Conservation (phyloP, 345 rosid species). For the Nephelium lappaceum region DNA sequence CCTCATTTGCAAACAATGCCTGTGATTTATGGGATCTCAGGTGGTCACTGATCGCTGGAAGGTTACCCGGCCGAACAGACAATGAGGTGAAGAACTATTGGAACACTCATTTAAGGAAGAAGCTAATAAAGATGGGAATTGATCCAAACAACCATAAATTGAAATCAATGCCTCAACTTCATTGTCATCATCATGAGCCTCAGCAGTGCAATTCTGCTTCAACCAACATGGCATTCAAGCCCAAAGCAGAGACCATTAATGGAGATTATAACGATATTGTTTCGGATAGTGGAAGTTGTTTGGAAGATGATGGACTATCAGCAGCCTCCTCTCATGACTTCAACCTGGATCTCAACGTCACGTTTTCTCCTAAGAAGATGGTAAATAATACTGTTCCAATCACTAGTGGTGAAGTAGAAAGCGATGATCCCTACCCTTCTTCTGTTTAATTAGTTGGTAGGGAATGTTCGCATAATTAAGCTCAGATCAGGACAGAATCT, state of each 20-base stretch:
- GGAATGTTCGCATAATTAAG: background rate
- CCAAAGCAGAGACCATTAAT: background rate
- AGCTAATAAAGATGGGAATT: constrained; percentile 44
- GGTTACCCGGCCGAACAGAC: constrained; percentile 57
- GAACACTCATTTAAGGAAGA: constrained; percentile 50
- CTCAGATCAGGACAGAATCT: too few relatives aligned
- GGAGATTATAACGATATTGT: constrained; percentile 8
- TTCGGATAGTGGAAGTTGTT: constrained; percentile 37
- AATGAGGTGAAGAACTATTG: constrained; percentile 55
- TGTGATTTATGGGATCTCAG: constrained; percentile 28
- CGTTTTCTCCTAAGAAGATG: constrained; percentile 6
- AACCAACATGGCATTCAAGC: background rate
- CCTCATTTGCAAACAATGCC: background rate
- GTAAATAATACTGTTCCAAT: too few relatives aligned
- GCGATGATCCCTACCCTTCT: constrained; percentile 31
- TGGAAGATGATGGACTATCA: constrained; percentile 25
- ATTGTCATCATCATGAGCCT: background rate
- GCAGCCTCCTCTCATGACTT: constrained; percentile 28
- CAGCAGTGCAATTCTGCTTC: constrained; percentile 13
- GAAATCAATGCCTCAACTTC: constrained; percentile 24
- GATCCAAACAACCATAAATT: constrained; percentile 50
- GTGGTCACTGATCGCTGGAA: constrained; percentile 55
- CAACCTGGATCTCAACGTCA: constrained; percentile 40
- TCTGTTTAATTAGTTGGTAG: constrained; percentile 21
- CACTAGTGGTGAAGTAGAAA: constrained; percentile 11